These are phyloP conservation scores for Oemleria cerasiformis DNA, from an alignment of 306 rosid species.

Conservation along the genomic window DNA sequence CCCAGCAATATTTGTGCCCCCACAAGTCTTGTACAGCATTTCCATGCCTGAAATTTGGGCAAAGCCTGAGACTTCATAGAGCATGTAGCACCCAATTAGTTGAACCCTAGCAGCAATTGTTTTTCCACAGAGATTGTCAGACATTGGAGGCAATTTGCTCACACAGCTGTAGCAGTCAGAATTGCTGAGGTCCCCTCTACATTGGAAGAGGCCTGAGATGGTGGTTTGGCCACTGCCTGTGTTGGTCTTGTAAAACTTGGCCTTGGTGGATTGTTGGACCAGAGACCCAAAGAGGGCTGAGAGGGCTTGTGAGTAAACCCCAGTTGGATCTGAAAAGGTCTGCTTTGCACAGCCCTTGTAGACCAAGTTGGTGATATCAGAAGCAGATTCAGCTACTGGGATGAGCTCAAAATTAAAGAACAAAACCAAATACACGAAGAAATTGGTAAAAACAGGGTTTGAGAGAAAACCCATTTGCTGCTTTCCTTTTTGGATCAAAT, in stretches of 20 bases:
- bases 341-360: slow-evolving; percentile 94
- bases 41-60: slow-evolving; percentile 85
- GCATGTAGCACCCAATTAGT: slow-evolving; percentile 75
- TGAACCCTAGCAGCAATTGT: slow-evolving; percentile 79
- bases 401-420: slow-evolving; percentile 26
- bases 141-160: slow-evolving; percentile 59
- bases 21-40: slow-evolving; percentile 75
- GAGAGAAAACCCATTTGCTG: slow-evolving; percentile 58
- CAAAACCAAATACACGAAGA: slow-evolving; percentile 22
- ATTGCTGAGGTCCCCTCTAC: slow-evolving; percentile 81
- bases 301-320: slow-evolving; percentile 77
- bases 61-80: slow-evolving; percentile 73
- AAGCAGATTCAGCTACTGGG: slow-evolving; percentile 48
- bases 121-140: slow-evolving; percentile 64
- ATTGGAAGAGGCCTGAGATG: slow-evolving; percentile 79
- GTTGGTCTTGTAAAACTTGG: slow-evolving; percentile 66
- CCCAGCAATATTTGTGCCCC: slow-evolving; percentile 58
- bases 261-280: slow-evolving; percentile 67
- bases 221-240: slow-evolving; percentile 59
- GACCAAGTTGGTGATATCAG: slow-evolving; percentile 63
- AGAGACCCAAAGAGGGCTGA: slow-evolving; percentile 72
- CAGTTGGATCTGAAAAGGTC: slow-evolving; percentile 73
- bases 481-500: slow-evolving; percentile 37
- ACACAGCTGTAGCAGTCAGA: slow-evolving; percentile 79
- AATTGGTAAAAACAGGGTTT: slow-evolving; percentile 30